A percentile compares a stretch with the other conserved stretches of the same genome.
Conservation (phyloP, 768 basidiomycete species). For the Mycena galericulata region DNA sequence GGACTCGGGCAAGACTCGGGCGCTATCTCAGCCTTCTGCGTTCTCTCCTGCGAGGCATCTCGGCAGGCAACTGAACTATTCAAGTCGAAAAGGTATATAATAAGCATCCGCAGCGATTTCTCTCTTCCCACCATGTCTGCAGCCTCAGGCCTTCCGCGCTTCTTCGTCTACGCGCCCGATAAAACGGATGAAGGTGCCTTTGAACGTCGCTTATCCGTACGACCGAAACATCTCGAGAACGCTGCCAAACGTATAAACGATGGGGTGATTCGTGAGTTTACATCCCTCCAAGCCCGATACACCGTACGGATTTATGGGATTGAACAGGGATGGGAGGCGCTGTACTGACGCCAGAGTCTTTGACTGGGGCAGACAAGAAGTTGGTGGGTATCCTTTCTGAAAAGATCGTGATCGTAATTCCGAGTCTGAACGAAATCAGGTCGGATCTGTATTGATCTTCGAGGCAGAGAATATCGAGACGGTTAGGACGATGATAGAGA, state of each 20-base stretch:
- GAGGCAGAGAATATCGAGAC: constrained; percentile 64
- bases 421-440: constrained; percentile 7
- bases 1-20: no score
- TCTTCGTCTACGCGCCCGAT: constrained; percentile 78
- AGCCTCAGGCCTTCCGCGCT: constrained; percentile 42
- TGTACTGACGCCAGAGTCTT: constrained; percentile 69
- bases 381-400: constrained; percentile 74
- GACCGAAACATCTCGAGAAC: constrained; percentile 61
- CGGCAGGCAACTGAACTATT: no score
- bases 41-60: no score
- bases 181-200: constrained; percentile 69
- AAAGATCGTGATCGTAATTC: constrained; percentile 42
- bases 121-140: constrained; percentile 20
- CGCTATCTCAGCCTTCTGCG: no score
- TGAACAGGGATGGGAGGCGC: constrained; percentile 68
- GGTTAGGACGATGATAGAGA: constrained; percentile 46
- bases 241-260: constrained; percentile 55
- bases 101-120: no score
- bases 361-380: constrained; percentile 61
- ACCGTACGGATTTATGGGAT: background rate
- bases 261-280: constrained; percentile 64
- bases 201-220: constrained; percentile 66
- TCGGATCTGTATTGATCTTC: constrained; percentile 65
- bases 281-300: background rate
- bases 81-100: no score